Percentiles rank a stretch among this genome's conserved stretches.
Evolutionary conservation across 139 green algal genomes (phyloP).

Genomic region (Nannochloris sp.): DNA sequence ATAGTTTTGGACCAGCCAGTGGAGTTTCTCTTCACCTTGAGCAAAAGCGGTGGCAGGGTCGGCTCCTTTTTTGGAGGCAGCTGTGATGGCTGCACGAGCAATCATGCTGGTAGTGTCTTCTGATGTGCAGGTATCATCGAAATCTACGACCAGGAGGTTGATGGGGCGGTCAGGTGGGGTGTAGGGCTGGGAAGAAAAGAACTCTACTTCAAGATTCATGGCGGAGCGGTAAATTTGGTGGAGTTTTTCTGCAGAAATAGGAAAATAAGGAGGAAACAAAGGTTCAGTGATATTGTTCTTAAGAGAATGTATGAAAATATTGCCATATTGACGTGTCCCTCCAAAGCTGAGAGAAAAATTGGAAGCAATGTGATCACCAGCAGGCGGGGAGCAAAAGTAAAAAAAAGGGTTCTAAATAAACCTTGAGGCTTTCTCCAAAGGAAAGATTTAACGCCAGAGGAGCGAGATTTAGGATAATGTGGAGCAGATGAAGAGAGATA

Average conservation of each 20-base stretch:
- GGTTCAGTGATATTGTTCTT: too few species aligned
- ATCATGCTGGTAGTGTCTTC: slow-evolving; percentile 55
- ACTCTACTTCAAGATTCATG: slow-evolving; percentile 66
- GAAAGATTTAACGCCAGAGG: too few species aligned
- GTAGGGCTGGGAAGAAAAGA: slow-evolving; percentile 56
- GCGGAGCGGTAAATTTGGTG: slow-evolving; percentile 39
- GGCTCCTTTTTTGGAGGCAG: background rate
- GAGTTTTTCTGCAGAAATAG: background rate
- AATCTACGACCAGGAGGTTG: slow-evolving; percentile 62
- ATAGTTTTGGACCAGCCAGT: slow-evolving; percentile 52
- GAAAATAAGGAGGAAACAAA: too few species aligned
- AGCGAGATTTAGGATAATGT: too few species aligned
- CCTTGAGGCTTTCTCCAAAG: too few species aligned
- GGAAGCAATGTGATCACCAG: too few species aligned
- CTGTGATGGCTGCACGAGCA: slow-evolving; percentile 39
- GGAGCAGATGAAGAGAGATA: too few species aligned
- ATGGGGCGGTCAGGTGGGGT: slow-evolving; percentile 18
- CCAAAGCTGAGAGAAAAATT: too few species aligned
- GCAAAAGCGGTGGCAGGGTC: background rate
- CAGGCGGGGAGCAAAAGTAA: too few species aligned
- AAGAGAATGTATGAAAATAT: too few species aligned
- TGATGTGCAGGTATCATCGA: slow-evolving; percentile 68
- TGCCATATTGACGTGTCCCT: too few species aligned
- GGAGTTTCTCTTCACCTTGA: slow-evolving; percentile 16
- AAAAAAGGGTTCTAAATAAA: too few species aligned